Conservation (phyloP, 75 land plant genomes). For the Chamaecyparis obtusa region DNA sequence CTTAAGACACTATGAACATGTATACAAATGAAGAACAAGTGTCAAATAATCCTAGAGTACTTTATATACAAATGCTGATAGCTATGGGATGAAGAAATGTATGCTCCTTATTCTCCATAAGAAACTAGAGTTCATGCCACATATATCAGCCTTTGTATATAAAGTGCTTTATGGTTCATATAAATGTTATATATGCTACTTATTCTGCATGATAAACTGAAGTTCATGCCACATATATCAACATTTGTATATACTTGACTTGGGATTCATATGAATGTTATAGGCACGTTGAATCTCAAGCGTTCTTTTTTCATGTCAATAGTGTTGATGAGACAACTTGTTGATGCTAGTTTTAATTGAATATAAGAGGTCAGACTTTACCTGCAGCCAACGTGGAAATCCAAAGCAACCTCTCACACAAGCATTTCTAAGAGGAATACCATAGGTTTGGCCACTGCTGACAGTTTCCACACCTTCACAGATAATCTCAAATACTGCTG, state of each 20-base stretch:
- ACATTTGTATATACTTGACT: not conserved
- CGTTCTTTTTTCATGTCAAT: not conserved
- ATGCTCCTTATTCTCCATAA: no score
- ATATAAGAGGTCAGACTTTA: constrained; percentile 17
- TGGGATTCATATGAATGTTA: not conserved
- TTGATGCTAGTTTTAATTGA: constrained; percentile 4
- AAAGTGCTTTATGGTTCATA: not conserved
- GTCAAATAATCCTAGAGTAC: no score
- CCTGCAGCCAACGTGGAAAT: constrained; percentile 91
- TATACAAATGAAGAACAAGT: no score
- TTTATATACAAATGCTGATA: not conserved
- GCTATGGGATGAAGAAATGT: not conserved
- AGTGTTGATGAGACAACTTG: not conserved
- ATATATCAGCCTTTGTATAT: not conserved
- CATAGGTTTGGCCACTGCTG: constrained; percentile 38
- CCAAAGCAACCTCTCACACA: constrained; percentile 63
- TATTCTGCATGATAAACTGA: no score
- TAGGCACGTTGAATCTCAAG: not conserved
- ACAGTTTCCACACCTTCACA: constrained; percentile 59
- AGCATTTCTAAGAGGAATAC: constrained; percentile 10
- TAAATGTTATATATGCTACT: not conserved
- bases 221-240: not conserved
- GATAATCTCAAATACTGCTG: constrained; percentile 46
- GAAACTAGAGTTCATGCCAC: not conserved
- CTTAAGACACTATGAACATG: no score